A percentile compares a stretch with the other conserved stretches of the same genome.
Conservation (phyloP, 192 early-diverging fungal genomes). For the Rhizoclosmatium globosum region DNA sequence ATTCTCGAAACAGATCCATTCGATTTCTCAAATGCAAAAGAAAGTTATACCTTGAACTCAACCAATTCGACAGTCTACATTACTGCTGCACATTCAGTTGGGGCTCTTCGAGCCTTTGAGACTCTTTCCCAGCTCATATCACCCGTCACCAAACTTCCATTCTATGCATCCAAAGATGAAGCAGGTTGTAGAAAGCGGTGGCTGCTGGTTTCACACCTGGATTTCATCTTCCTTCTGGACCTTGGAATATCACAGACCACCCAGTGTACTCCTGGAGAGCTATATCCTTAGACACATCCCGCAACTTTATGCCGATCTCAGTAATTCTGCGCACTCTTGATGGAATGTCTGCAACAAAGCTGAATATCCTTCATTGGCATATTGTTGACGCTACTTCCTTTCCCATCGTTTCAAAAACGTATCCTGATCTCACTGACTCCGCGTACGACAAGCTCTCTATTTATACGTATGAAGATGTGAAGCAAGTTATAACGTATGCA, state of each 20-base stretch:
- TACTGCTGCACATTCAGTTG: slow-evolving; percentile 65
- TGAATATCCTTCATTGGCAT: slow-evolving; percentile 50
- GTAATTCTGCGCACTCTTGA: slow-evolving; percentile 38
- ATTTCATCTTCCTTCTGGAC: slow-evolving; percentile 10
- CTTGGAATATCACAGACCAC: not conserved
- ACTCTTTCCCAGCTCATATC: slow-evolving; percentile 75
- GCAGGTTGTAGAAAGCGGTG: slow-evolving; percentile 36
- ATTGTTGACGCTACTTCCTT: slow-evolving; percentile 43
- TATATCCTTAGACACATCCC: slow-evolving; percentile 44
- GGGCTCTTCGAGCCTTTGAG: slow-evolving; percentile 76
- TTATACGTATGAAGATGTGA: slow-evolving; percentile 78
- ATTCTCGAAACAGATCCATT: slow-evolving; percentile 2
- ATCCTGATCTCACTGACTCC: not conserved
- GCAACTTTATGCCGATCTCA: slow-evolving; percentile 44
- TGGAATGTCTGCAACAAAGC: slow-evolving; percentile 28
- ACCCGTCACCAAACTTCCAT: not conserved
- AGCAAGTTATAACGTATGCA: slow-evolving; percentile 75
- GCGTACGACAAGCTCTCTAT: slow-evolving; percentile 50
- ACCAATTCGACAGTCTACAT: slow-evolving; percentile 37
- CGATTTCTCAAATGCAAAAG: slow-evolving; percentile 43
- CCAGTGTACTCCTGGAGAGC: slow-evolving; percentile 42
- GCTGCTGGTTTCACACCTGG: slow-evolving; percentile 15
- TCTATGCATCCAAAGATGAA: slow-evolving; percentile 63
- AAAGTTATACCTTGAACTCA: slow-evolving; percentile 21
- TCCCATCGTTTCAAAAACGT: slow-evolving; percentile 10